phyloP scores from a whole-genome alignment of 179 eudicot genomes.

The Beta lomatogona region DNA sequence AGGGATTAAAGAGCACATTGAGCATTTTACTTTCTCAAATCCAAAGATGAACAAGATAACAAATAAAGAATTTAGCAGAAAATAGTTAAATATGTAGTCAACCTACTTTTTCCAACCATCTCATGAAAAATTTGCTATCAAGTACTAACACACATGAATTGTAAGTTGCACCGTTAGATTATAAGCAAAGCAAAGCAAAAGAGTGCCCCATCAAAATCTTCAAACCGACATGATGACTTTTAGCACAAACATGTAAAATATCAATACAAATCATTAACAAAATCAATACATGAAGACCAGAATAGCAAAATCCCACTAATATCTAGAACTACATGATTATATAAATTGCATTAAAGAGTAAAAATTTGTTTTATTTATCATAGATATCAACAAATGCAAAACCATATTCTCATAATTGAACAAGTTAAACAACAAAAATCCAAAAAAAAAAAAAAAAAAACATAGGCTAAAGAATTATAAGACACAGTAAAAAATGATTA shows the following conservation, averaged over 20 bases:
- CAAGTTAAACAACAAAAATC: neutral
- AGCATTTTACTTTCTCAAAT: slow-evolving; percentile 36
- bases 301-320: slow-evolving; percentile 1
- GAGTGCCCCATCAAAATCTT: slow-evolving; percentile 31
- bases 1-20: slow-evolving; percentile 31
- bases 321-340: slow-evolving; percentile 16
- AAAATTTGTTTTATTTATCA: slow-evolving; percentile 5
- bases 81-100: slow-evolving; percentile 30
- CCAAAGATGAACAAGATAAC: slow-evolving; percentile 35
- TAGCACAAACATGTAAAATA: slow-evolving; percentile 28
- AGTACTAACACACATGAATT: slow-evolving; percentile 32
- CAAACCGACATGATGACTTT: slow-evolving; percentile 35
- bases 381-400: neutral
- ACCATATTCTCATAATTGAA: neutral
- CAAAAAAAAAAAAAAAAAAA: too few species aligned
- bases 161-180: slow-evolving; percentile 31
- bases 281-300: slow-evolving; percentile 3
- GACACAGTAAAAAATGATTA: too few species aligned
- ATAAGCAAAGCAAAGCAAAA: slow-evolving; percentile 33
- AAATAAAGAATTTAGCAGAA: slow-evolving; percentile 16
- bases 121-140: slow-evolving; percentile 24
- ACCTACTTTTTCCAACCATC: slow-evolving; percentile 29
- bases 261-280: neutral
- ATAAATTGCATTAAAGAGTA: neutral
- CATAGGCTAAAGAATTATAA: too few species aligned